phyloP scores from a whole-genome alignment of 2,329 filamentous ascomycete species.

The Xylaria sp. region DNA sequence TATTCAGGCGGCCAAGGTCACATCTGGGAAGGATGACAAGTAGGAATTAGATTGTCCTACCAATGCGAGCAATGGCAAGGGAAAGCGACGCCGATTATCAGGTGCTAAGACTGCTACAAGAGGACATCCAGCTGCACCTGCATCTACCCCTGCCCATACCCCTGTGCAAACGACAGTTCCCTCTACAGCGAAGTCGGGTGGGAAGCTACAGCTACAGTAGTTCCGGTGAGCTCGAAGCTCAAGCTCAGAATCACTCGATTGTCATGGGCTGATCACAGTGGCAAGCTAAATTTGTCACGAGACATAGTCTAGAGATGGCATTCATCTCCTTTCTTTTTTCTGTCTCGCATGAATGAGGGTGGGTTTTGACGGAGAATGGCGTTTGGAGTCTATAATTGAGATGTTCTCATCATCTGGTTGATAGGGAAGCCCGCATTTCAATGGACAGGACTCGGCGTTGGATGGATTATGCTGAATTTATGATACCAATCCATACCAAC shows the following conservation, averaged over 20 bases:
- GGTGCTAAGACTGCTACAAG: constrained; percentile 6
- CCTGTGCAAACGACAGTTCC: not conserved
- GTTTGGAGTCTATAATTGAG: constrained; percentile 15
- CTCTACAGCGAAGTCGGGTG: not conserved
- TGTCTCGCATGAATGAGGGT: not conserved
- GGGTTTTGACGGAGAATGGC: constrained; percentile 3
- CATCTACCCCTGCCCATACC: not conserved
- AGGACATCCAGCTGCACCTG: not conserved
- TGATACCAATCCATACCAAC: constrained; percentile 32
- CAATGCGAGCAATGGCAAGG: constrained; percentile 21
- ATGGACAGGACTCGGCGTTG: constrained; percentile 27
- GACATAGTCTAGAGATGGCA: not conserved
- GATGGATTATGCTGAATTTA: constrained; percentile 17
- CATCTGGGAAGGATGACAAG: constrained; percentile 68
- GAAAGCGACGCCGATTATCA: constrained; percentile 20
- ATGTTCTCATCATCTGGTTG: constrained; percentile 12
- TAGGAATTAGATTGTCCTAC: constrained; percentile 44
- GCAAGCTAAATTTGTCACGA: not conserved
- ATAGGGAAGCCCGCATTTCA: constrained; percentile 9
- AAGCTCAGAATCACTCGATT: not conserved
- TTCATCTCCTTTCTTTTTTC: constrained; percentile 10
- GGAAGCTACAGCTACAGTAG: not conserved
- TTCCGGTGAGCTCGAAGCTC: not conserved
- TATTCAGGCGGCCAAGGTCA: constrained; percentile 91
- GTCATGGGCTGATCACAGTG: not conserved